phyloP scores from a whole-genome alignment of 768 basidiomycete species.

The Fibroporia radiculosa region DNA sequence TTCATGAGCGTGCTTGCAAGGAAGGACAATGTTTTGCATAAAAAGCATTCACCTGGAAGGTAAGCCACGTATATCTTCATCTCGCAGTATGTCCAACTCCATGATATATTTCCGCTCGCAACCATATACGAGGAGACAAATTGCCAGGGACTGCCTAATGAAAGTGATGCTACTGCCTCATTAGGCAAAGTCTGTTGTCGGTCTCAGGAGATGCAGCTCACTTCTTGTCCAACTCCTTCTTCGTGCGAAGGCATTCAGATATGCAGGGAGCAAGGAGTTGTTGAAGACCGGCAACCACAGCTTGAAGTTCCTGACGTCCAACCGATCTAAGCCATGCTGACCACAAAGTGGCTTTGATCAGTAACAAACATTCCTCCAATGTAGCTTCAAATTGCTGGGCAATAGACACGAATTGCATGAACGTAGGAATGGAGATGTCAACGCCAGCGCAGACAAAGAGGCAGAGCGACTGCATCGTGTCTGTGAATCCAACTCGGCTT shows the following conservation, averaged over 20 bases:
- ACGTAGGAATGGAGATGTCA: slow-evolving; percentile 46
- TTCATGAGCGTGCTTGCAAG: not conserved
- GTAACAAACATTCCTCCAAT: slow-evolving; percentile 37
- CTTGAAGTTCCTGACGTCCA: slow-evolving; percentile 52
- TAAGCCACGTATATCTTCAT: slow-evolving; percentile 40
- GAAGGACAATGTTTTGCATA: not conserved
- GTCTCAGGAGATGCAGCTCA: slow-evolving; percentile 21
- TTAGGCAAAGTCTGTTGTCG: no score
- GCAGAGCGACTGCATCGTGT: slow-evolving; percentile 51
- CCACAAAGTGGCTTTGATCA: slow-evolving; percentile 46
- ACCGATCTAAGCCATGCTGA: slow-evolving; percentile 56
- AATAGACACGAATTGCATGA: slow-evolving; percentile 38
- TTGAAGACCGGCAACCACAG: slow-evolving; percentile 41
- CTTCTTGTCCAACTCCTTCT: slow-evolving; percentile 26
- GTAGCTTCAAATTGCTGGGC: slow-evolving; percentile 30
- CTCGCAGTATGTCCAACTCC: slow-evolving; percentile 36
- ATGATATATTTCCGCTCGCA: slow-evolving; percentile 46
- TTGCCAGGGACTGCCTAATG: slow-evolving; percentile 52
- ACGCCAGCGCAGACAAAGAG: slow-evolving; percentile 58
- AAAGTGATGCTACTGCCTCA: slow-evolving; percentile 33
- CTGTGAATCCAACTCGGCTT: slow-evolving; percentile 35
- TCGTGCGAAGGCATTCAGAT: slow-evolving; percentile 27
- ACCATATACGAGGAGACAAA: slow-evolving; percentile 59
- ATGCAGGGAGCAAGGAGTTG: slow-evolving; percentile 33
- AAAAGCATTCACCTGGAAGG: slow-evolving; percentile 45